These are phyloP conservation scores for Trypanosomatidae sp. DNA, from an alignment of 208 protist species.

Conservation along the genomic window DNA sequence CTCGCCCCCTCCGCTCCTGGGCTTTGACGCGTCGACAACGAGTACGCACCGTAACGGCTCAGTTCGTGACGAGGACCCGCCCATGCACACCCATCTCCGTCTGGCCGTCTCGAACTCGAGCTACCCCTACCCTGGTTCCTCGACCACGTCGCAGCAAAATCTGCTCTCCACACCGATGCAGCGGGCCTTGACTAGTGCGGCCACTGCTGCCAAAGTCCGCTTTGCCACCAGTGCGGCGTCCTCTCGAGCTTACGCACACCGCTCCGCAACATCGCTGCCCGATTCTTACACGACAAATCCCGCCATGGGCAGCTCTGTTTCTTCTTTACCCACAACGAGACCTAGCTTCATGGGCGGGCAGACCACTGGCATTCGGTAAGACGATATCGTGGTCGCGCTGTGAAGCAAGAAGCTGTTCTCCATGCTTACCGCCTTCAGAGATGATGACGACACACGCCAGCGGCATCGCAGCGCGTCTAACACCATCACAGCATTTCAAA, in stretches of 20 bases:
- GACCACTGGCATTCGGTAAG: neutral
- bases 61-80: conserved; percentile 25
- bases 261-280: conserved; percentile 1
- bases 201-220: conserved; percentile 12
- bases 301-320: conserved; percentile 2
- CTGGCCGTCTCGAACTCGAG: conserved; percentile 16
- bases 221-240: conserved; percentile 1
- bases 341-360: neutral
- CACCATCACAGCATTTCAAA: neutral
- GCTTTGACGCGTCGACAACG: conserved; percentile 37
- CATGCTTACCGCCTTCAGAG: neutral
- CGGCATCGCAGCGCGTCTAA: neutral
- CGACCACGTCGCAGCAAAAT: conserved; percentile 20
- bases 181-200: neutral
- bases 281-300: neutral
- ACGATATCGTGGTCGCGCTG: neutral
- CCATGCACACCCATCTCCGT: conserved; percentile 12
- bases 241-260: conserved; percentile 5
- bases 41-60: conserved; percentile 21
- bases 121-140: conserved; percentile 5
- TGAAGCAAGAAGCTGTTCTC: neutral
- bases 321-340: conserved; percentile 1
- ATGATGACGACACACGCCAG: neutral
- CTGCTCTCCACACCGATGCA: conserved; percentile 6
- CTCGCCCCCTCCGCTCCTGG: conserved; percentile 28